Evolutionary conservation across 306 rosid genomes (phyloP).

Genomic region (Glycine tomentella): DNA sequence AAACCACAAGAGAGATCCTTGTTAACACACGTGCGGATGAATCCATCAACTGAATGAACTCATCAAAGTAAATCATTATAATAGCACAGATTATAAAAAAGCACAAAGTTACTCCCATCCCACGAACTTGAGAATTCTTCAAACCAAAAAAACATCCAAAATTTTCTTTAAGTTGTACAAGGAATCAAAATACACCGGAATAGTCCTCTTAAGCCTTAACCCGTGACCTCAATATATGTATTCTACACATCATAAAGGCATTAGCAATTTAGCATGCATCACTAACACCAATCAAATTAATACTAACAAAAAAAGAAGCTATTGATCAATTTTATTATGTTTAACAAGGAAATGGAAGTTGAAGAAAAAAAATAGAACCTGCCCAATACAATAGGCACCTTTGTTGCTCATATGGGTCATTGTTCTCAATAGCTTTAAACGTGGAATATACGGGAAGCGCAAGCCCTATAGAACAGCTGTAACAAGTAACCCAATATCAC

Average conservation of each 20-base stretch:
- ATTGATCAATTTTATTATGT: neutral
- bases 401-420: slow-evolving; percentile 57
- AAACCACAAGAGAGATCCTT: slow-evolving; percentile 41
- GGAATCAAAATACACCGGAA: neutral
- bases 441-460: slow-evolving; percentile 67
- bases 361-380: slow-evolving; percentile 46
- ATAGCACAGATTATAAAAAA: slow-evolving; percentile 7
- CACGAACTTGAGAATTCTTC: slow-evolving; percentile 7
- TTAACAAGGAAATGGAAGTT: slow-evolving; percentile 7
- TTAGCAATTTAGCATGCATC: slow-evolving; percentile 1
- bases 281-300: neutral
- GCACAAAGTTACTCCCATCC: slow-evolving; percentile 7
- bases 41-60: slow-evolving; percentile 29
- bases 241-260: neutral
- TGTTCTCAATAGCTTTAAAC: slow-evolving; percentile 67
- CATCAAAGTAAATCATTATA: neutral
- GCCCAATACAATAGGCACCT: slow-evolving; percentile 69
- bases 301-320: neutral
- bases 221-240: neutral
- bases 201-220: neutral
- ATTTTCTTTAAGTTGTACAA: neutral
- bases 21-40: neutral
- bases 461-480: slow-evolving; percentile 64
- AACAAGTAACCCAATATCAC: slow-evolving; percentile 23
- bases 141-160: neutral